Base-by-base conservation (phyloP, 768 basidiomycete genomes). In the Dioszegia aurantiaca region DNA sequence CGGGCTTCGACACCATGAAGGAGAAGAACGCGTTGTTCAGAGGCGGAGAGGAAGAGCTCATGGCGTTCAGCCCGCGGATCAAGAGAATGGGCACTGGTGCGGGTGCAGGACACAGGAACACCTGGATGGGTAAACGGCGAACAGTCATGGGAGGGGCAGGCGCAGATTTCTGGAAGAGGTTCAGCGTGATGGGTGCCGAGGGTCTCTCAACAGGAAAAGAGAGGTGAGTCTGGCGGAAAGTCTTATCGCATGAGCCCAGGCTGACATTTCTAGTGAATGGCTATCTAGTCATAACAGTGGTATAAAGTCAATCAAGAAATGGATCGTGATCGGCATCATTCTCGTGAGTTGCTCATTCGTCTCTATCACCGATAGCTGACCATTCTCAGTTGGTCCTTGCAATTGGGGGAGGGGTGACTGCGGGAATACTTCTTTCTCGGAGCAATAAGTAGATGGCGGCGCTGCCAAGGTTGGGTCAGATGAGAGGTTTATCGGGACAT, bases 1-100 rank as follows among this genome's bases (percentile, higher is more conserved):
- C 54, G 24, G 70, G 68, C 4, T 68, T 49, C 52, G 68, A 72
- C 41, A 40, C 54, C 4, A 60, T 72, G 64, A 42, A 41, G 12
- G 70, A 69, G 61, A 72, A 72, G 56, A 63, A 68, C n/a, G 68
- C 70, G 0, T 44, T 72, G 33, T 69, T 72, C 53, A 42, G 70
- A 8, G 68, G 64, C 26, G 71, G 68, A n/a, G 64, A 70, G 24
- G 68, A 70, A 21, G 66, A 69, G 54, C 41, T 72, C 11, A 40
- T 67, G 36, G 64, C 69, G 6, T 65, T 68, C 36, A 65, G 65
- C 2, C 68, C 70, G 23, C 31, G 54, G 54, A 56, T 36, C 19
- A 33, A 40, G 55, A 27, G 28, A 43, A 57, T 41, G 51, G 56
- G 44, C 0, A 24, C 33, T 14, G 19, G 47, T 28, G 24, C 59